phyloP scores from a whole-genome alignment of 2,329 filamentous ascomycete species.

The Capronia coronata region DNA sequence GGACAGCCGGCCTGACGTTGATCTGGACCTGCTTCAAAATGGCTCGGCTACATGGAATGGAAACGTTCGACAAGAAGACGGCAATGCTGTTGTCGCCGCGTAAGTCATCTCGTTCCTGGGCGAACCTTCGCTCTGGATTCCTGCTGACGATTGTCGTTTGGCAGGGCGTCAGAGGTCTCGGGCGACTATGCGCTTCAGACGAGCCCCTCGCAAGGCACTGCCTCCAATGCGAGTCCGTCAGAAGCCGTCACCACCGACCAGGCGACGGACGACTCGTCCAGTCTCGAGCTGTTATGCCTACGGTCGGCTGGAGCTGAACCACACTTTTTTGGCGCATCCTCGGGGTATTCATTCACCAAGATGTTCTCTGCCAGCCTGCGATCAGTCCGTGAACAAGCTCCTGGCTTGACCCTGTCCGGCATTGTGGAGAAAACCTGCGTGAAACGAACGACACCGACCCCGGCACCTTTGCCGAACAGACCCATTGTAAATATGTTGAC shows the following conservation, averaged over 20 bases:
- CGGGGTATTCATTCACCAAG: conserved; percentile 9
- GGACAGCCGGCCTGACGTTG: conserved; percentile 1
- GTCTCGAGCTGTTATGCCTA: conserved; percentile 10
- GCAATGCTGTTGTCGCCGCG: too few species aligned
- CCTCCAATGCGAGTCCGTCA: too few species aligned
- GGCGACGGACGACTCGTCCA: conserved; percentile 2
- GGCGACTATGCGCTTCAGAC: too few species aligned
- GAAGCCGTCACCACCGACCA: not conserved
- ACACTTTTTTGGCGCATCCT: conserved; percentile 14
- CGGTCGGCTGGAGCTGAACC: conserved; percentile 12
- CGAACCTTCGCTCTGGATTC: too few species aligned
- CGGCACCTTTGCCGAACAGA: conserved; percentile 7
- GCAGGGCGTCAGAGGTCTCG: too few species aligned
- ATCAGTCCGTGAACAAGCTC: conserved; percentile 5
- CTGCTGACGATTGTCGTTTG: too few species aligned
- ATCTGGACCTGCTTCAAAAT: conserved; percentile 1
- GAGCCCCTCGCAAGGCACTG: too few species aligned
- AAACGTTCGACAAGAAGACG: not conserved
- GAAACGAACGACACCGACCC: not conserved
- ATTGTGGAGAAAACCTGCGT: not conserved
- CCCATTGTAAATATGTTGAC: conserved; percentile 7
- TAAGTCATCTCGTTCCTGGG: too few species aligned
- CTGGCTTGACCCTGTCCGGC: conserved; percentile 9
- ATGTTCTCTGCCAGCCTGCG: conserved; percentile 7
- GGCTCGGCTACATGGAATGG: too few species aligned